These are phyloP conservation scores for Neurospora sp. DNA, from an alignment of 495 filamentous ascomycete genomes.

Conservation along the genomic window DNA sequence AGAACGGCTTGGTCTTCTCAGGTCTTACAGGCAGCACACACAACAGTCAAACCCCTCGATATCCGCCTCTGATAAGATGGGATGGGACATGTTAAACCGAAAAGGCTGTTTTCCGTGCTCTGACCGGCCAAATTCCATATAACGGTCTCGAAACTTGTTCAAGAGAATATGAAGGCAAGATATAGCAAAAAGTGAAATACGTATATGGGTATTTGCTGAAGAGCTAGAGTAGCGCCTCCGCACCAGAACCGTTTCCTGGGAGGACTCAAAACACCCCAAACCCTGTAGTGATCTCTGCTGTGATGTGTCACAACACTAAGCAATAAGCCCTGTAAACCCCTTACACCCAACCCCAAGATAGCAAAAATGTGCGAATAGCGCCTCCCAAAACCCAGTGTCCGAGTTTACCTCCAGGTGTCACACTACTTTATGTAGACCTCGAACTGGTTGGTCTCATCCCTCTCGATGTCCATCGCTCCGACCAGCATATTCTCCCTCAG, in stretches of 20 bases:
- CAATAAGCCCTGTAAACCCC: neutral
- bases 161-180: neutral
- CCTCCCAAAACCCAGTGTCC: neutral
- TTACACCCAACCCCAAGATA: neutral
- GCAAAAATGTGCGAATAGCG: neutral
- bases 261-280: neutral
- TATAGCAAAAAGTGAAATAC: neutral
- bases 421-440: conserved; percentile 58
- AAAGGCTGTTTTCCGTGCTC: neutral
- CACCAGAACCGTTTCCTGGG: neutral
- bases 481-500: conserved; percentile 53
- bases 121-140: neutral
- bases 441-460: conserved; percentile 61
- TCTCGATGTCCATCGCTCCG: conserved; percentile 55
- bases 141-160: neutral
- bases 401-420: neutral
- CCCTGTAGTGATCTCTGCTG: neutral
- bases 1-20: neutral
- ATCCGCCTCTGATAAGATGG: neutral
- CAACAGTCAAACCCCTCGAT: neutral
- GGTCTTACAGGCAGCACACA: neutral
- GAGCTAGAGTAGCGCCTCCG: neutral
- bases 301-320: neutral
- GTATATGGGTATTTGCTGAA: neutral
- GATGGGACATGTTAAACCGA: too few relatives aligned